Base-by-base conservation (phyloP, 768 basidiomycete species). In the Paxillus ammoniavirescens region DNA sequence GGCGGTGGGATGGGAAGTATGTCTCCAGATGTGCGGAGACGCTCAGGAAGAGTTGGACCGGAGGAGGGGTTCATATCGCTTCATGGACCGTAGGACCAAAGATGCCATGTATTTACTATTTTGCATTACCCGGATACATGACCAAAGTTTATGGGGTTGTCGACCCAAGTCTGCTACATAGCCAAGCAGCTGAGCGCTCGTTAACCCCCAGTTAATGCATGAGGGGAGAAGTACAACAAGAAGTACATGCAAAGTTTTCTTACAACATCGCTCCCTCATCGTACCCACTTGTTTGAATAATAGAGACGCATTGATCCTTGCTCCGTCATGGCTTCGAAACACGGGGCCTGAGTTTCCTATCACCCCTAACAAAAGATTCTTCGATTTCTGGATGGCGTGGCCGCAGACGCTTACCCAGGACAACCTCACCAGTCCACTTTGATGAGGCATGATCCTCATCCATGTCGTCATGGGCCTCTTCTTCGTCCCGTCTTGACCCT, bases 1-100 rank as follows among this genome's bases (percentile, higher is more conserved):
- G 59, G 62, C 7, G 72, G 63, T 14, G 72, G 67, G 21, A 73
- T 76, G 69, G 62, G 67, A 5, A 68, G 61, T 12, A 71, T 72
- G 65, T 67, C 71, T 38, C 69, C 71, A 18, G 69, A 73, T 38
- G 61, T 72, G 30, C 65, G 69, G 37, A 61, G 69, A 58, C 63
- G 71, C 26, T 37, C 54, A 0, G 65, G 64, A 37, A 66, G 70
- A 42, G 42, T 70, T 49, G 71, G 65, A 31, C 65, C 63, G 3
- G 69, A 72, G 0, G 69, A 73, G 4, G 65, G 71, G 15, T 72
- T 68, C 36, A 70, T 70, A 10, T 4, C 68, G n/a, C 57, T 70
- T 10, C 68, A 70, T 54, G 66, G 66, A 31, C 56, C 66, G 5
- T 68, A 37, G 54, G 36, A 47, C 26, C 31, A 50, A 17, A 42